Base-by-base conservation (phyloP, 108 stramenopile genomes). In the Conticribra weissflogii region DNA sequence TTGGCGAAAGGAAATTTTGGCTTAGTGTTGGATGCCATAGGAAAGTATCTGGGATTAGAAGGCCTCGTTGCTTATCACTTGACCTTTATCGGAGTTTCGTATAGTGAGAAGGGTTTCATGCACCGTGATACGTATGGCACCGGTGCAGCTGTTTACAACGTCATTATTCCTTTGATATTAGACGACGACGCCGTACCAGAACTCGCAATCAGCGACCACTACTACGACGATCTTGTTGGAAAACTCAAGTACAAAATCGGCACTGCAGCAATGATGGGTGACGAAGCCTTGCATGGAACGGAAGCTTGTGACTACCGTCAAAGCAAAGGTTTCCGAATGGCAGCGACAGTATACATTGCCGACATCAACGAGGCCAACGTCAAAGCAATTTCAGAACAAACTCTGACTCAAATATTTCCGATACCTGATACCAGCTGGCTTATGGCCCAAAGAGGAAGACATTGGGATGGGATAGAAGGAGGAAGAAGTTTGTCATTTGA, bases 331-430 rank as follows among this genome's bases (percentile, higher is more conserved):
- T 83, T 87, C 50, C 76, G 88, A 16, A 25, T 90, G 64, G 82
- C 83, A 16, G 80, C 85, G 14, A 85, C 84, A 0, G 64, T 90
- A 25, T 90, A 87, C 57, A 76, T 90, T 24, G 88, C 85, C 19
- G 88, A 90, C 52, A 76, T 87, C 41, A 79, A 82, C 36, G 65
- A 78, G 17, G 58, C 64, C 7, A 87, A 84, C 53, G 78, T 83
- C 7, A 56, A 83, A 18, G 34, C 48, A 3, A 76, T 80, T 45
- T 24, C 74, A 16, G 36, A 14, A 12, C 44, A 63, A 25, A 76
- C 74, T 2, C 50, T 78, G 30, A 80, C 79, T 24, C 79, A 80
- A 36, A 71, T 80, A 34, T 80, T 76, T 50, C 79, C 79, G 1
- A 51, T 63, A 60, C 49, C 69, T 18, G 74, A 80, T 63, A 25